These are phyloP conservation scores for Aspergillus sp. DNA, from an alignment of 2,329 filamentous ascomycete genomes.

Conservation along the genomic window DNA sequence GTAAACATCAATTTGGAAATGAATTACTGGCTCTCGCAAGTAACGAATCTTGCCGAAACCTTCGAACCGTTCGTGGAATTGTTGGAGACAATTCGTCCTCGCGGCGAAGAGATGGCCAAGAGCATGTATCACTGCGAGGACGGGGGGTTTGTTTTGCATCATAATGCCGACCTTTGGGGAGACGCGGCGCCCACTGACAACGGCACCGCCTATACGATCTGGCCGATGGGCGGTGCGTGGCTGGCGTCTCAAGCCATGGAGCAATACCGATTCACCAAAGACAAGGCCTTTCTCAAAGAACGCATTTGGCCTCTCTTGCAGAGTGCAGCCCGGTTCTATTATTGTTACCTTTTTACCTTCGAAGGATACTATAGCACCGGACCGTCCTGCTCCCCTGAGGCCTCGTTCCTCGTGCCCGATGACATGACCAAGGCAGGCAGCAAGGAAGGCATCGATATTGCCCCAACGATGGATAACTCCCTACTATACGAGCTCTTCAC, in stretches of 20 bases:
- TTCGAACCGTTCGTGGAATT: slow-evolving; percentile 44
- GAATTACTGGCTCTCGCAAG: slow-evolving; percentile 60
- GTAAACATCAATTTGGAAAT: slow-evolving; percentile 62
- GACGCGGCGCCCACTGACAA: slow-evolving; percentile 52
- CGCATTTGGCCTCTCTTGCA: slow-evolving; percentile 15
- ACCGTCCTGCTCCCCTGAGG: slow-evolving; percentile 21
- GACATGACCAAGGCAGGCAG: slow-evolving; percentile 3
- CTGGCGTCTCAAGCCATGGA: slow-evolving; percentile 60
- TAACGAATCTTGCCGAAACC: slow-evolving; percentile 49
- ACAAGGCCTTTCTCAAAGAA: slow-evolving; percentile 12
- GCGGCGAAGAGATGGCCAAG: slow-evolving; percentile 51
- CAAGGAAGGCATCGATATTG: slow-evolving; percentile 16
- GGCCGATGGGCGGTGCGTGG: slow-evolving; percentile 52
- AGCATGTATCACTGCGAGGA: slow-evolving; percentile 49
- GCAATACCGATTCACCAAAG: slow-evolving; percentile 53
- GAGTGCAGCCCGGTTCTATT: slow-evolving; percentile 11
- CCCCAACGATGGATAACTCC: slow-evolving; percentile 46
- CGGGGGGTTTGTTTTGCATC: slow-evolving; percentile 57
- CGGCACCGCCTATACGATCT: slow-evolving; percentile 36
- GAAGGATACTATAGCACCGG: slow-evolving; percentile 11
- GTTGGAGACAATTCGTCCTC: slow-evolving; percentile 32
- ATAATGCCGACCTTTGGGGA: slow-evolving; percentile 59
- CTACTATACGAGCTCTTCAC: slow-evolving; percentile 39
- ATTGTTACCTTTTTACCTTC: slow-evolving; percentile 9
- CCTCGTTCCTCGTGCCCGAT: slow-evolving; percentile 12